Percentiles rank a stretch among this genome's conserved stretches.
Conservation (phyloP, 2,329 filamentous ascomycete species). For the Penicillium concentricum region DNA sequence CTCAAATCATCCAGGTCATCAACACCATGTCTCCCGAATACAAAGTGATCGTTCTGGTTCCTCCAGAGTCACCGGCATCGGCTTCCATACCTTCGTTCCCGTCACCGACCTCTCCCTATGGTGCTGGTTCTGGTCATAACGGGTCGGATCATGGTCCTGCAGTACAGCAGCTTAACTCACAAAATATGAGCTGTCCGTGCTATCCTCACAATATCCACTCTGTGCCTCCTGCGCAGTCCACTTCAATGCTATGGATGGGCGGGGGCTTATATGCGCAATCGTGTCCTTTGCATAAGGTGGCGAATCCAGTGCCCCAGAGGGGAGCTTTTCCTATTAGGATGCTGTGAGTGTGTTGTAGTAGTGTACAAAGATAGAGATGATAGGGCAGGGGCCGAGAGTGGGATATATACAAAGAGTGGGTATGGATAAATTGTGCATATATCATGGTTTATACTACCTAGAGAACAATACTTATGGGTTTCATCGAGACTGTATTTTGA, state of each 20-base stretch:
- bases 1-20: slow-evolving; percentile 19
- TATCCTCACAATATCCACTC: neutral
- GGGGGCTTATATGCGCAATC: neutral
- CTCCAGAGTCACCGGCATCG: slow-evolving; percentile 4
- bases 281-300: slow-evolving; percentile 11
- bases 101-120: neutral
- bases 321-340: neutral
- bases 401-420: neutral
- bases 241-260: neutral
- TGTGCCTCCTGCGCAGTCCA: neutral
- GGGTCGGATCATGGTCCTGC: neutral
- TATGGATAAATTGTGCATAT: neutral
- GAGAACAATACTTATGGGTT: neutral
- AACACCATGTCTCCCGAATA: slow-evolving; percentile 14
- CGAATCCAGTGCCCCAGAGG: neutral
- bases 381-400: too few species aligned
- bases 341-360: neutral
- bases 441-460: neutral
- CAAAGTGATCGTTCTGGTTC: slow-evolving; percentile 20
- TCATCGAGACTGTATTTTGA: too few species aligned
- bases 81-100: neutral
- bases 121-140: neutral
- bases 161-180: neutral
- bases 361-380: neutral
- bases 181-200: slow-evolving; percentile 3